These are phyloP conservation scores for Allium sativum DNA, from an alignment of 106 monocot species.

Conservation along the genomic window DNA sequence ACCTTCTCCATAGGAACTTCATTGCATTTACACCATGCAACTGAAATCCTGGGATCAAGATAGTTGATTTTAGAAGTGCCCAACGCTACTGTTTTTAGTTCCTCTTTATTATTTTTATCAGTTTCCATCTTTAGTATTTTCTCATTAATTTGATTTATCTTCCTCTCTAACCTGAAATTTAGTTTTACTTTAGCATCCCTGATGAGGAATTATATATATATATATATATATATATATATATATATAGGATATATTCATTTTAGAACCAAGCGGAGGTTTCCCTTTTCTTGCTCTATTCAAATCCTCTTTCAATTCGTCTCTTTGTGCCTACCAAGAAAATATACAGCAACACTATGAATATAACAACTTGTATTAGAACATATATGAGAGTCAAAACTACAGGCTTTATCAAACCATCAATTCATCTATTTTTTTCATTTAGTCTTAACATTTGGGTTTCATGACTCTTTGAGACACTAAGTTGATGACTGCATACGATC, in stretches of 20 bases:
- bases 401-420: constrained; percentile 39
- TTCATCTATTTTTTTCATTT: constrained; percentile 72
- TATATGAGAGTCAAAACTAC: neutral
- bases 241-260: constrained; percentile 36
- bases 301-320: constrained; percentile 58
- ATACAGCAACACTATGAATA: too few species aligned
- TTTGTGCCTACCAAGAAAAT: constrained; percentile 29
- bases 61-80: constrained; percentile 93
- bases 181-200: neutral
- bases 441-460: constrained; percentile 72
- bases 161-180: constrained; percentile 64
- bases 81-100: constrained; percentile 73
- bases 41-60: constrained; percentile 81
- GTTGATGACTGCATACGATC: constrained; percentile 90
- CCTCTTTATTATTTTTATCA: constrained; percentile 60
- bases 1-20: constrained; percentile 98
- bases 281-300: constrained; percentile 62
- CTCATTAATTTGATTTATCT: constrained; percentile 39
- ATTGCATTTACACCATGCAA: constrained; percentile 88
- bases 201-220: too few species aligned
- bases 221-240: neutral
- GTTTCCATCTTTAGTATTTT: constrained; percentile 77
- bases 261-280: constrained; percentile 58
- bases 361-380: too few species aligned
- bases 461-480: constrained; percentile 83